These are phyloP conservation scores for Chamaenerion angustifolium DNA, from an alignment of 345 rosid species.

Conservation along the genomic window DNA sequence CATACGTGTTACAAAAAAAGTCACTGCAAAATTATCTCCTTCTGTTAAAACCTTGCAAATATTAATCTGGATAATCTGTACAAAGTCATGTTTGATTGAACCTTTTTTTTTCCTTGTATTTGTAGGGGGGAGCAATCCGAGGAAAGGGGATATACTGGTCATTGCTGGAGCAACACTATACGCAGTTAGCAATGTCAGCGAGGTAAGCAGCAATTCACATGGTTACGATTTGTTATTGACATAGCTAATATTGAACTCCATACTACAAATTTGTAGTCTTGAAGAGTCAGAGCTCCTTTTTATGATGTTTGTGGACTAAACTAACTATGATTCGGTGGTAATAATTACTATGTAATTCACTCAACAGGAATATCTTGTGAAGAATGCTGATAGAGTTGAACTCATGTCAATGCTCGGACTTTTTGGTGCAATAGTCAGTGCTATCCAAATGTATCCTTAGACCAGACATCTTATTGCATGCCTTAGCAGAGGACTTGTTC, in stretches of 20 bases:
- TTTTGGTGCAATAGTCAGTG: slow-evolving; percentile 69
- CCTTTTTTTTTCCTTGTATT: slow-evolving; percentile 4
- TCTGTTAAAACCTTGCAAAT: too few species aligned
- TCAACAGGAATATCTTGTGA: slow-evolving; percentile 66
- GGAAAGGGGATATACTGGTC: slow-evolving; percentile 55
- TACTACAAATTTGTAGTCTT: too few species aligned
- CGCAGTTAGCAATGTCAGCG: slow-evolving; percentile 56
- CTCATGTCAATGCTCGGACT: slow-evolving; percentile 70
- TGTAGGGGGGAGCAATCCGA: slow-evolving; percentile 56
- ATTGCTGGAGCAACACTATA: slow-evolving; percentile 60
- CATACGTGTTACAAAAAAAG: too few species aligned
- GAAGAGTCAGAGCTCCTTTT: not conserved
- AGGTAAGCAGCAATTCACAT: slow-evolving; percentile 31
- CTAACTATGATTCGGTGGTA: not conserved
- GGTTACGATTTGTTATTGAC: not conserved
- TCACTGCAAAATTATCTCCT: too few species aligned
- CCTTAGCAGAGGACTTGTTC: not conserved
- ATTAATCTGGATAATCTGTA: too few species aligned
- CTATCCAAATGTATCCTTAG: slow-evolving; percentile 86
- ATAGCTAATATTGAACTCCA: too few species aligned
- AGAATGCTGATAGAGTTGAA: slow-evolving; percentile 68
- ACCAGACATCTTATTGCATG: not conserved
- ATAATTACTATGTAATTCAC: slow-evolving; percentile 3
- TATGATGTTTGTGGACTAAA: not conserved
- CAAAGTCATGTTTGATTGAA: too few species aligned